These are phyloP conservation scores for Acorus gramineus DNA, from an alignment of 106 monocot species.

Conservation along the genomic window DNA sequence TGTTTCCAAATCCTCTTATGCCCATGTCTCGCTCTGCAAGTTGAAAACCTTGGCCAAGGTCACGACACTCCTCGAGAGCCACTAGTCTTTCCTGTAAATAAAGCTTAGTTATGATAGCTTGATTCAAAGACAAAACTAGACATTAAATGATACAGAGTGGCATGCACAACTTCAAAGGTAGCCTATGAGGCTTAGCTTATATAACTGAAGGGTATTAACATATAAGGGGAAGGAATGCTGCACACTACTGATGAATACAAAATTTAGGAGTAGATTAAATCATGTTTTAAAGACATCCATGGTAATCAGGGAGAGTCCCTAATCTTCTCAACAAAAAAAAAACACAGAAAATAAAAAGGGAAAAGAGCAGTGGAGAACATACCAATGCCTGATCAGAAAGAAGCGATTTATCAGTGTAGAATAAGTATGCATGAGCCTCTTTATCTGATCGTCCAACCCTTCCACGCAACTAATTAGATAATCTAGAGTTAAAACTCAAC, in stretches of 20 bases:
- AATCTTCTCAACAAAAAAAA: too few species aligned
- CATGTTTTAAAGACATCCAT: too few species aligned
- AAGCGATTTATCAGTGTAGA: constrained; percentile 81
- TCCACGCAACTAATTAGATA: constrained; percentile 52
- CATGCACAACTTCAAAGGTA: background rate
- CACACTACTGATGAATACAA: too few species aligned
- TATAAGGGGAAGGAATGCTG: too few species aligned
- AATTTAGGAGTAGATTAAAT: background rate
- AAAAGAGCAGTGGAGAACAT: constrained; percentile 6
- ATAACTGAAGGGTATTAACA: too few species aligned
- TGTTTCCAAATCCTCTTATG: constrained; percentile 92
- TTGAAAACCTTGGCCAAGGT: constrained; percentile 91
- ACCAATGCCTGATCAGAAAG: constrained; percentile 79
- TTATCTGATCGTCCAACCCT: constrained; percentile 93
- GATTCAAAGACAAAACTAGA: too few species aligned
- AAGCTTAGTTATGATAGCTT: background rate
- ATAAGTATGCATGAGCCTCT: constrained; percentile 87
- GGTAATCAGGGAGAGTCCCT: too few species aligned
- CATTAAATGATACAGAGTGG: background rate
- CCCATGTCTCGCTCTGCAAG: constrained; percentile 97
- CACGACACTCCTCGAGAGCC: constrained; percentile 77
- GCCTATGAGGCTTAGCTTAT: too few species aligned
- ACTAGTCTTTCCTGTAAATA: constrained; percentile 62
- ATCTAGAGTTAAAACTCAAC: background rate
- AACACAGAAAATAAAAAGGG: too few species aligned